phyloP scores from a whole-genome alignment of 148 eudicot species.

The Cornus suecica region DNA sequence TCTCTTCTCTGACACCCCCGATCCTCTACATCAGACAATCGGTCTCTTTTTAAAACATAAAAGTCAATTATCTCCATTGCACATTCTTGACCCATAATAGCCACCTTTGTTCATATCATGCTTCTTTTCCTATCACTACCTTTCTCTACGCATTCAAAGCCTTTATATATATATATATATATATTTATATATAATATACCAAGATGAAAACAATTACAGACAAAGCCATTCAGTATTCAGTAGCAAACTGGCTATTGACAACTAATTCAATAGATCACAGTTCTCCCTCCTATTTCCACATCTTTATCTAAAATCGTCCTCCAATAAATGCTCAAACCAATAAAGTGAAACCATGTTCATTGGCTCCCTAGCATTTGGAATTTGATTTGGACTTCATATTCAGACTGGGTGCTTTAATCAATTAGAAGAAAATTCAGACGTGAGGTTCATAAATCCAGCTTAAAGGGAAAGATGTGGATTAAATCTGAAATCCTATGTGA shows the following conservation, averaged over 20 bases:
- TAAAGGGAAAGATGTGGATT: too few relatives aligned
- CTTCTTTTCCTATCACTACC: not conserved
- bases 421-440: too few relatives aligned
- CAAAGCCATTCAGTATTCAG: not conserved
- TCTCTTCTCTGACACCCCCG: not conserved
- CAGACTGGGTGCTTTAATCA: too few relatives aligned
- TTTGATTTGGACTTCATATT: too few relatives aligned
- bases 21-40: not conserved
- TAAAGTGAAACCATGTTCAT: not conserved
- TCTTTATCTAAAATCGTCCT: not conserved
- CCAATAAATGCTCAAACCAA: not conserved
- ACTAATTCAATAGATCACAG: not conserved
- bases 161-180: too few relatives aligned
- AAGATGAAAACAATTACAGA: not conserved
- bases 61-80: not conserved
- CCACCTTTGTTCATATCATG: not conserved
- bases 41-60: not conserved
- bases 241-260: not conserved
- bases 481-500: too few relatives aligned
- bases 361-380: not conserved
- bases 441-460: too few relatives aligned
- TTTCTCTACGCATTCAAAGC: not conserved
- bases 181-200: too few relatives aligned
- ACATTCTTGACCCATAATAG: not conserved
- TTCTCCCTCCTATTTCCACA: not conserved